Evolutionary conservation across 2,329 filamentous ascomycete species (phyloP).

Genomic region (Tolypocladium sp.): DNA sequence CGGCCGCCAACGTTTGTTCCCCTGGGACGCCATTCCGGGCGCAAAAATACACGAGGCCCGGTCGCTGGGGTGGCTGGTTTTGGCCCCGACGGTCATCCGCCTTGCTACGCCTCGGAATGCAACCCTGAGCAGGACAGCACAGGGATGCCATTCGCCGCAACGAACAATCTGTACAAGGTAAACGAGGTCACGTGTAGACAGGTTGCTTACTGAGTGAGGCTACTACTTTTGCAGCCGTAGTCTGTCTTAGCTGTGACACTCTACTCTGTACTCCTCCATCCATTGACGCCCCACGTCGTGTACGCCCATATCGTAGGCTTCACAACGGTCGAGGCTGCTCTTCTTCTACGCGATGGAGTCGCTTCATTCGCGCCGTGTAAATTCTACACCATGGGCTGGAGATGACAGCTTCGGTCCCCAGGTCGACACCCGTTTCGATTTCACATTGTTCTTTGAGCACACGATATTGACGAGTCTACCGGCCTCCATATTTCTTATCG

Average conservation of each 20-base stretch:
- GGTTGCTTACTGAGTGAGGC: not conserved
- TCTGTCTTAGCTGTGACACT: not conserved
- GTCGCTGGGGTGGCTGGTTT: too few species aligned
- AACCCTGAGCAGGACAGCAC: too few species aligned
- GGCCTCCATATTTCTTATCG: slow-evolving; percentile 2
- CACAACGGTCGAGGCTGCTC: not conserved
- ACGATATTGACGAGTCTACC: slow-evolving; percentile 7
- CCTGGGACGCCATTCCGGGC: too few species aligned
- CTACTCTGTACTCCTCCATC: not conserved
- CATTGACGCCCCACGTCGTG: not conserved
- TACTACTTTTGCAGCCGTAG: not conserved
- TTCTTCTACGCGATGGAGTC: not conserved
- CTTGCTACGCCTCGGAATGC: too few species aligned
- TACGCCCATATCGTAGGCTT: not conserved
- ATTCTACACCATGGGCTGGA: not conserved
- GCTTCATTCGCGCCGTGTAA: not conserved
- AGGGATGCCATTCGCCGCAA: not conserved
- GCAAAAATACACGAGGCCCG: too few species aligned
- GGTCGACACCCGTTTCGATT: slow-evolving; percentile 7
- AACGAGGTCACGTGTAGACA: not conserved
- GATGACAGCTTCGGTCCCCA: slow-evolving; percentile 6
- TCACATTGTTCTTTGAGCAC: slow-evolving; percentile 12
- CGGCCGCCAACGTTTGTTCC: too few species aligned
- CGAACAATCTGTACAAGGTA: not conserved
- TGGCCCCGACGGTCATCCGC: too few species aligned